Base-by-base conservation (phyloP, 2,329 filamentous ascomycete species). In the Sphaceloma murrayae region DNA sequence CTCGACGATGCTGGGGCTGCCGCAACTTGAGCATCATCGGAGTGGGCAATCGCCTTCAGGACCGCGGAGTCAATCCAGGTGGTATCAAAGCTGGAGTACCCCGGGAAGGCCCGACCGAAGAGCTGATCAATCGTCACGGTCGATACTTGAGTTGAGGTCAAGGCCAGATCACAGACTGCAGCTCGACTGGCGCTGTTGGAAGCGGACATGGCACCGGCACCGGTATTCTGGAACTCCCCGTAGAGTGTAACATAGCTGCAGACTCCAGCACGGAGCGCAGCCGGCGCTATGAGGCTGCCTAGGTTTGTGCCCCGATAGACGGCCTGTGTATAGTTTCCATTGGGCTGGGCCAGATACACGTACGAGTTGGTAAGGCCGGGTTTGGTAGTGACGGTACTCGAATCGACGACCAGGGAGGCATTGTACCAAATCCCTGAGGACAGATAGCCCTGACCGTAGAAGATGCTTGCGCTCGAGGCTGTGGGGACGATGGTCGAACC, bases 311-410 rank as follows among this genome's bases (percentile, higher is more conserved):
- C 61, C 5, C 67, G 61, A 48, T 60, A 70, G 1, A 70, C 53
- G 1, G 56, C 66, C 2, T 63, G 59, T 0, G 65, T 61, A 13
- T 65, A 65, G 2, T 54, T 56, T 3, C 30, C 43, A 34, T 67
- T 68, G 1, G 64, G 63, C 3, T 65, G 59, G 1, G 63, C 65
- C 7, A 72, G 49, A 44, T 59, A 69, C 4, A 69, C 65, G 14
- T 63, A 61, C 13, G 53, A 61, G 34, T 64, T 67, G n/a, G 32
- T 33, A 1, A 34, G 14, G 5, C 48, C 47, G 16, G 47, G 36
- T 26, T 48, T 50, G 33, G 46, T 39, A 24, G 43, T 30, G 22
- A 51, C 39, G 17, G 48, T 31, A 9, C 46, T 46, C 3, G 48
- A 43, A 18, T 51, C 46, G 10, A 50, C 39, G 6, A 51, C 48